Base-by-base conservation (phyloP, 1,284 basidiomycete genomes). In the Ustilago hordei region DNA sequence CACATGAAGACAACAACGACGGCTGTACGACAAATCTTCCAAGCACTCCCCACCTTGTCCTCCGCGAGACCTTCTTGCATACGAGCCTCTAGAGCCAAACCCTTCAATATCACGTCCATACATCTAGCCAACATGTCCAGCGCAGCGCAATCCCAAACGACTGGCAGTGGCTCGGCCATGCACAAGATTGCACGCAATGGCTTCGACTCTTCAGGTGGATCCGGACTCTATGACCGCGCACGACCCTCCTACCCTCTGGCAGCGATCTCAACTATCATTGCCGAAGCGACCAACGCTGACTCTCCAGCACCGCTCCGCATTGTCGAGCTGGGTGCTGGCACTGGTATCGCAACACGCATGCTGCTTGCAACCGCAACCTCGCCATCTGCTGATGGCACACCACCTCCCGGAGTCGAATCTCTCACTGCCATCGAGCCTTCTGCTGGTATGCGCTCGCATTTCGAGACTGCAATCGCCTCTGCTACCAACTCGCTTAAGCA, bases 241-340 rank as follows among this genome's bases (percentile, higher is more conserved):
- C 61, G 81, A 11, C 81, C 81, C 0, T 74, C 75, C 48, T 75
- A 81, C 34, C 80, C 81, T 1, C 62, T 64, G 17, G 70, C 67
- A 13, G 67, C 75, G 1, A 80, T 81, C 55, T 65, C 66, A 12
- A 57, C 60, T n/a, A 77, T 81, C 50, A 59, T 83, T 36, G n/a
- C 56, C 2, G 62, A 68, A 36, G 71, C 70, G 0, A 64, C 66
- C 50, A 72, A 67, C 19, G 38, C 69, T 11, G 23, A 54, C 1
- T 50, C 72, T 2, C 65, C 62, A 2, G 28, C 61, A 4, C 73
- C 79, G 2, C 55, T 82, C n/a, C 78, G 76, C 28, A 68, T 84
- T 38, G 75, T 81, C 48, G 83, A 85, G 72, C 64, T 85, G 19
- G 83, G 82, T 35, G 75, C 81, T 0, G 83, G 83, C 3, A 85